phyloP scores from a whole-genome alignment of 371 early-diverging fungal genomes.

The Phascolomyces articulosus region DNA sequence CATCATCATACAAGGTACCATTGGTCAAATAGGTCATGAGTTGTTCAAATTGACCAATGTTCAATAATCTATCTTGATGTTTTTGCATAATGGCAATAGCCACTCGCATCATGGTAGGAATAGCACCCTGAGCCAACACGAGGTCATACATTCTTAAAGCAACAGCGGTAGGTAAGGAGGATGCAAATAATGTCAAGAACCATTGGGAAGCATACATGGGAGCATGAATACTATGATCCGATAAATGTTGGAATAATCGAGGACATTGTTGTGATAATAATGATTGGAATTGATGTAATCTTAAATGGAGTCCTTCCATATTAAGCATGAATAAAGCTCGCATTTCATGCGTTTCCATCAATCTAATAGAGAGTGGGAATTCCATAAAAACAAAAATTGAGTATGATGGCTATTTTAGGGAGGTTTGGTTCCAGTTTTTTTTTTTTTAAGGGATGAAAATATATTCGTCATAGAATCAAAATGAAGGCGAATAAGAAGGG shows the following conservation, averaged over 20 bases:
- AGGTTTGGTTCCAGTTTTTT: not conserved
- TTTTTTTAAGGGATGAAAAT: not conserved
- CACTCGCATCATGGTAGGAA: constrained; percentile 77
- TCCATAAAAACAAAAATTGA: no score
- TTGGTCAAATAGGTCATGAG: constrained; percentile 74
- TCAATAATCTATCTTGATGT: constrained; percentile 68
- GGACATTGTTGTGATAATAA: constrained; percentile 82
- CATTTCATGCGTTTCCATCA: constrained; percentile 87
- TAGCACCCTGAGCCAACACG: constrained; percentile 84
- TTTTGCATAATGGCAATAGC: constrained; percentile 81
- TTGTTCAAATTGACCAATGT: constrained; percentile 73
- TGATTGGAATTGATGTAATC: constrained; percentile 83
- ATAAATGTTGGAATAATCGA: constrained; percentile 69
- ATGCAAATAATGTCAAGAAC: constrained; percentile 93
- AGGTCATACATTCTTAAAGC: constrained; percentile 89
- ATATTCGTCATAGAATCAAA: no score
- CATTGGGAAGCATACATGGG: constrained; percentile 90
- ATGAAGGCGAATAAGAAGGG: no score
- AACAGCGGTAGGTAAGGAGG: constrained; percentile 78
- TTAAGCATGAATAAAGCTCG: constrained; percentile 73
- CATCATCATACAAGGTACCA: constrained; percentile 66
- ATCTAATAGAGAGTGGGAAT: no score
- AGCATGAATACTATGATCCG: constrained; percentile 69
- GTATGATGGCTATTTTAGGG: not conserved
- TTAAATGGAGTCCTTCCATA: constrained; percentile 82